Percentiles rank a stretch among this genome's conserved stretches.
Evolutionary conservation across 257 asterid genomes (phyloP).

Genomic region (Solanum pinnatisectum): DNA sequence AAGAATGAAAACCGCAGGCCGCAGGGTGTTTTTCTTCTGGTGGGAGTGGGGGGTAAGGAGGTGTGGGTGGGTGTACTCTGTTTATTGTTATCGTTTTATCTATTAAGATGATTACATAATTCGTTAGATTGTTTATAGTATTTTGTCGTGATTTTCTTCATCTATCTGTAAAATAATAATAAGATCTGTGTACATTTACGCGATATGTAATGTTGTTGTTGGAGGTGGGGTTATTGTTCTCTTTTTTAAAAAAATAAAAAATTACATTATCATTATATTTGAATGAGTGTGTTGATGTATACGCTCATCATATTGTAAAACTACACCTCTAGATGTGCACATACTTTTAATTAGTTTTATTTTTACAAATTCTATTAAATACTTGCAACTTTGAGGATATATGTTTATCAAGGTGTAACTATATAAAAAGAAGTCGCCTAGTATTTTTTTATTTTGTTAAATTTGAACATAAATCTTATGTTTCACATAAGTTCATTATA

Average conservation of each 20-base stretch:
- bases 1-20: background rate
- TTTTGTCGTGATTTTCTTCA: fast-evolving
- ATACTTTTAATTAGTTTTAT: too few species aligned
- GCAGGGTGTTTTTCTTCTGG: background rate
- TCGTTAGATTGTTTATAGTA: too few species aligned
- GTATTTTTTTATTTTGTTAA: too few species aligned
- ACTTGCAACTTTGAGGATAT: background rate
- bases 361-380: too few species aligned
- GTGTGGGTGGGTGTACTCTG: background rate
- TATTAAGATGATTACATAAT: too few species aligned
- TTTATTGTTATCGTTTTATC: background rate
- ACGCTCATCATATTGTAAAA: background rate
- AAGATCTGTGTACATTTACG: too few species aligned
- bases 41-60: fast-evolving
- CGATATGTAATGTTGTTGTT: background rate
- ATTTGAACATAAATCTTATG: background rate
- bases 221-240: too few species aligned
- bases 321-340: too few species aligned
- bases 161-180: too few species aligned
- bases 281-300: background rate
- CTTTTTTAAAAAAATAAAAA: too few species aligned
- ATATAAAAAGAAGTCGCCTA: too few species aligned
- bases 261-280: background rate
- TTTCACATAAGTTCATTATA: background rate
- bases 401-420: too few species aligned